phyloP scores from a whole-genome alignment of 495 filamentous ascomycete genomes.

The Sabuloglossum arenarium region DNA sequence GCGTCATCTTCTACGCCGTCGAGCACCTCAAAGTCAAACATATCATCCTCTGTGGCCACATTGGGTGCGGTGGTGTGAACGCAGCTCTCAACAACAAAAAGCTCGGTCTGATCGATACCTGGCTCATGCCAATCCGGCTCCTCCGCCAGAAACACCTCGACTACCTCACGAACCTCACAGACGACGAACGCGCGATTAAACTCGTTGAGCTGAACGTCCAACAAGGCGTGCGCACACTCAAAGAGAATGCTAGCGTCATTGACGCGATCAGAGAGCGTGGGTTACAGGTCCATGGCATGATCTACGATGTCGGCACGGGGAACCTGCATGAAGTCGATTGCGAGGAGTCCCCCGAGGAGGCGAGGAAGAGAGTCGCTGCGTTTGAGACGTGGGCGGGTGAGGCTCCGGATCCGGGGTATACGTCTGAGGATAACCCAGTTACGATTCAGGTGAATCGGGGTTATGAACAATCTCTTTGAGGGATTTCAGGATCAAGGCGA shows the following conservation, averaged over 20 bases:
- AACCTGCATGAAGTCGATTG: constrained; percentile 16
- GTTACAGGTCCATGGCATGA: constrained; percentile 19
- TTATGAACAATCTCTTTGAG: neutral
- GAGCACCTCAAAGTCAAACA: constrained; percentile 54
- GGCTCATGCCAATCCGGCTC: constrained; percentile 51
- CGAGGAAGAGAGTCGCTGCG: neutral
- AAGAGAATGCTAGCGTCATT: constrained; percentile 15
- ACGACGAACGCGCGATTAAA: constrained; percentile 10
- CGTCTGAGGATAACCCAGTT: neutral
- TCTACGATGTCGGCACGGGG: constrained; percentile 19
- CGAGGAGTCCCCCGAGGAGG: neutral
- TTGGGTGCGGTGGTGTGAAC: constrained; percentile 54
- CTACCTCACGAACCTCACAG: neutral
- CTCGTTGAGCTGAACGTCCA: constrained; percentile 21
- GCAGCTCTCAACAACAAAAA: constrained; percentile 45
- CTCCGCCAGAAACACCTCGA: constrained; percentile 28
- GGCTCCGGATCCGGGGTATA: neutral
- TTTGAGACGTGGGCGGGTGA: neutral
- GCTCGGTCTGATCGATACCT: constrained; percentile 56
- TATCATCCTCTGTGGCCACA: constrained; percentile 72
- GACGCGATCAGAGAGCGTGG: constrained; percentile 19
- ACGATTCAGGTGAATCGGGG: neutral
- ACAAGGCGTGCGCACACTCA: constrained; percentile 15
- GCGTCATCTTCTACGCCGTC: constrained; percentile 76
- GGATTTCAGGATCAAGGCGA: too few species aligned